Conservation (phyloP, 768 basidiomycete species). For the Lentinula aciculospora region DNA sequence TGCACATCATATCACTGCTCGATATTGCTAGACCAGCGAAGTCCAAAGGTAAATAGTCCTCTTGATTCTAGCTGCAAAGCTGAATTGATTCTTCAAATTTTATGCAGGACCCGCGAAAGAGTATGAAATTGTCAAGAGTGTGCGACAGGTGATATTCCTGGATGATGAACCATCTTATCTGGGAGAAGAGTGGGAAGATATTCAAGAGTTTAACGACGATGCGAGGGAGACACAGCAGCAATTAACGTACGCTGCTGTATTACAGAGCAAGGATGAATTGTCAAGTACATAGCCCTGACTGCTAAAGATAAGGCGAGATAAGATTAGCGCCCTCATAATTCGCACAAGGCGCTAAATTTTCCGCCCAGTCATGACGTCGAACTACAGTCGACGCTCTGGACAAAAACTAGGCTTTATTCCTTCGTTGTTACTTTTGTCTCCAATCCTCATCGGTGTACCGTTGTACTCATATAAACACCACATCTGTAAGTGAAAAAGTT, state of each 20-base stretch:
- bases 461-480: not conserved
- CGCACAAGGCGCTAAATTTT: not conserved
- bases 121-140: not conserved
- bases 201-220: not conserved
- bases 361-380: not conserved
- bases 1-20: not conserved
- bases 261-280: not conserved
- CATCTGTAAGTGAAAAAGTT: not conserved
- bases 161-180: not conserved
- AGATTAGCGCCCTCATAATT: not conserved
- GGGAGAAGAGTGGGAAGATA: slow-evolving; percentile 1
- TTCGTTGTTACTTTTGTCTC: not conserved
- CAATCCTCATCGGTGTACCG: slow-evolving; percentile 1
- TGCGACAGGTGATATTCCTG: not conserved
- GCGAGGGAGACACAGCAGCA: not conserved
- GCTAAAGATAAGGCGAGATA: not conserved
- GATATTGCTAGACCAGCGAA: slow-evolving; percentile 3
- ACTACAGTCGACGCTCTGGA: not conserved
- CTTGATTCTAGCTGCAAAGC: too few relatives aligned
- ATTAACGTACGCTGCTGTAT: not conserved
- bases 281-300: too few relatives aligned
- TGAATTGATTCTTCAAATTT: too few relatives aligned
- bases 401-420: not conserved
- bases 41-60: not conserved
- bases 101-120: slow-evolving; percentile 1